These are phyloP conservation scores for Schoenoplectus triqueter DNA, from an alignment of 202 grass and related monocot genomes.

Conservation along the genomic window DNA sequence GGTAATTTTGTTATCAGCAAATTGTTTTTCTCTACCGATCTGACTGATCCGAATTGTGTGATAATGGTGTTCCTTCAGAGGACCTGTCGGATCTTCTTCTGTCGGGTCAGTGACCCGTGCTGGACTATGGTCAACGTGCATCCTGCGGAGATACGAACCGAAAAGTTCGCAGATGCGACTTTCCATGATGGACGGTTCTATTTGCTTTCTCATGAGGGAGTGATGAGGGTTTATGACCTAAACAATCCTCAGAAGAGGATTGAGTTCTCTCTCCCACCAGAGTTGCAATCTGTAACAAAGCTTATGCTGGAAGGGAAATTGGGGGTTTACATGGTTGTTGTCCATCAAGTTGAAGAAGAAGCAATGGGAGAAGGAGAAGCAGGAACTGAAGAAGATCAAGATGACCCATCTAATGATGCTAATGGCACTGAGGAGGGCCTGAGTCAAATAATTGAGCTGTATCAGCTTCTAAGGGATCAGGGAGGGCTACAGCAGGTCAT, in stretches of 20 bases:
- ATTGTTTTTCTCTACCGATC: constrained; percentile 16
- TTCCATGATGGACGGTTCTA: background rate
- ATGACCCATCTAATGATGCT: background rate
- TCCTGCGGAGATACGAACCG: background rate
- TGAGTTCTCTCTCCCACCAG: background rate
- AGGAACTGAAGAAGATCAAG: background rate
- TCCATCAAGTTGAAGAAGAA: background rate
- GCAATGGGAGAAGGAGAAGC: background rate
- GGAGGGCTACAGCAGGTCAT: background rate
- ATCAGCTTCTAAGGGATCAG: background rate
- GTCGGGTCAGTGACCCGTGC: constrained; percentile 9
- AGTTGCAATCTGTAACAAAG: background rate
- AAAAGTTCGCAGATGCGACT: background rate
- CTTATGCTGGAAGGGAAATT: constrained; percentile 25
- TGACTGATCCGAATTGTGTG: background rate
- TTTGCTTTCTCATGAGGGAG: background rate
- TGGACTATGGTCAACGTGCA: constrained; percentile 26
- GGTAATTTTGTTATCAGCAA: constrained; percentile 12
- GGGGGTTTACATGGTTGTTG: constrained; percentile 11
- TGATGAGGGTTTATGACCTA: constrained; percentile 21
- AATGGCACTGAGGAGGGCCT: background rate
- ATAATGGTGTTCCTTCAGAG: constrained; percentile 14
- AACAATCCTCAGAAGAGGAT: background rate
- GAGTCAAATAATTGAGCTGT: background rate
- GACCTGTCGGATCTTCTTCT: background rate